These are phyloP conservation scores for Ceratocystis alfenasii DNA, from an alignment of 2,329 filamentous ascomycete genomes.

Conservation along the genomic window DNA sequence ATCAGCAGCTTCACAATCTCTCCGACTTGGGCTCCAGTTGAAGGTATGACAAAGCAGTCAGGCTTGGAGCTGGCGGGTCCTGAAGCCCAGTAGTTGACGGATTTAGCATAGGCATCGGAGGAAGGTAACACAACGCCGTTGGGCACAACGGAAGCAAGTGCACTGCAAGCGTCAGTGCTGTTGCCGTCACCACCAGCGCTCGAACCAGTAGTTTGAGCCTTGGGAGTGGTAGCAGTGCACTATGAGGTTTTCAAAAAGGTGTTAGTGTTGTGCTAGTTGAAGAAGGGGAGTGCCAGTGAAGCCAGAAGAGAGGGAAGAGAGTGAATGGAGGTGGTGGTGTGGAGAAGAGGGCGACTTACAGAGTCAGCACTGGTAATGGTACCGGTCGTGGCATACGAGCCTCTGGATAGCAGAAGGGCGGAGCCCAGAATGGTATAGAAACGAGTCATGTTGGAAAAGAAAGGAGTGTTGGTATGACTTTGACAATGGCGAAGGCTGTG, in stretches of 20 bases:
- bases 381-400: neutral
- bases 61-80: constrained; percentile 2
- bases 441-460: constrained; percentile 4
- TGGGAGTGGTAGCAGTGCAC: neutral
- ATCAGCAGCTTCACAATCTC: constrained; percentile 10
- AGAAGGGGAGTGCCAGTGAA: too few species aligned
- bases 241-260: neutral
- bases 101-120: constrained; percentile 6
- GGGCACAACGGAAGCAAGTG: neutral
- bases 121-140: constrained; percentile 10
- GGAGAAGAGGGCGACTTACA: neutral
- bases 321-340: neutral
- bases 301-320: too few species aligned
- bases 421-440: constrained; percentile 1
- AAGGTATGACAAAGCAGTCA: constrained; percentile 10
- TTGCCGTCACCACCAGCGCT: neutral
- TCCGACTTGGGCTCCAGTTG: neutral
- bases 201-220: neutral
- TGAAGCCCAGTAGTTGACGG: constrained; percentile 10
- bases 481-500: neutral
- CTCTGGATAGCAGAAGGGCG: neutral
- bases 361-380: neutral
- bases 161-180: neutral
- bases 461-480: neutral
- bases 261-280: too few species aligned